phyloP scores from a whole-genome alignment of 306 rosid species.

The Lathyrus oleraceus region DNA sequence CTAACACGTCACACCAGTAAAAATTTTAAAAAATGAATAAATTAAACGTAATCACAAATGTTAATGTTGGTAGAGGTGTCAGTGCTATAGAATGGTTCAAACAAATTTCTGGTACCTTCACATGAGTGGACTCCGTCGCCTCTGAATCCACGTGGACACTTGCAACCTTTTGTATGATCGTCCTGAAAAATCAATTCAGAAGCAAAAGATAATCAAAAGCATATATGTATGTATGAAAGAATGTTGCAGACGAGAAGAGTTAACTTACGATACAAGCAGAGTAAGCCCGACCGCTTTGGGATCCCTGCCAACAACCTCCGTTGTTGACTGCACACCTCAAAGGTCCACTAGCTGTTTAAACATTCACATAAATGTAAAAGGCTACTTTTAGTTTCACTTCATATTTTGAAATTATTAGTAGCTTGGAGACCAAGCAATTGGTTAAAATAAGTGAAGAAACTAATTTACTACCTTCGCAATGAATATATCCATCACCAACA shows the following conservation, averaged over 20 bases:
- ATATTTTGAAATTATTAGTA: conserved; percentile 8
- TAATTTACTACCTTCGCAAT: conserved; percentile 67
- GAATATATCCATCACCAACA: conserved; percentile 88
- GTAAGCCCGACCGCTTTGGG: conserved; percentile 56
- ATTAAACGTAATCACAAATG: too few species aligned
- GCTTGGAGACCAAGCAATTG: conserved; percentile 17
- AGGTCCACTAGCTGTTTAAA: conserved; percentile 65
- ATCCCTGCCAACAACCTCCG: conserved; percentile 93
- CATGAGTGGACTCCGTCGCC: conserved; percentile 81
- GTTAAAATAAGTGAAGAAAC: too few species aligned
- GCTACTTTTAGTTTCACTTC: not conserved
- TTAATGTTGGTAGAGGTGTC: too few species aligned
- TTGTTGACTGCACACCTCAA: conserved; percentile 81
- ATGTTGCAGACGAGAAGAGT: conserved; percentile 14
- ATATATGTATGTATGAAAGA: not conserved
- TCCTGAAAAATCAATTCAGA: conserved; percentile 53
- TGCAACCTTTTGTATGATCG: conserved; percentile 76
- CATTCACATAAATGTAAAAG: not conserved
- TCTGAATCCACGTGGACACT: conserved; percentile 83
- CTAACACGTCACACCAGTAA: too few species aligned
- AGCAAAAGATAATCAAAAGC: conserved; percentile 2
- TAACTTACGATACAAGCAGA: conserved; percentile 89
- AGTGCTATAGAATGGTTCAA: not conserved
- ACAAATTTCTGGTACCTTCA: conserved; percentile 58
- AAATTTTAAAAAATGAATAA: too few species aligned